Base-by-base conservation (phyloP, 1,284 basidiomycete genomes). In the Ustilago loliicola region DNA sequence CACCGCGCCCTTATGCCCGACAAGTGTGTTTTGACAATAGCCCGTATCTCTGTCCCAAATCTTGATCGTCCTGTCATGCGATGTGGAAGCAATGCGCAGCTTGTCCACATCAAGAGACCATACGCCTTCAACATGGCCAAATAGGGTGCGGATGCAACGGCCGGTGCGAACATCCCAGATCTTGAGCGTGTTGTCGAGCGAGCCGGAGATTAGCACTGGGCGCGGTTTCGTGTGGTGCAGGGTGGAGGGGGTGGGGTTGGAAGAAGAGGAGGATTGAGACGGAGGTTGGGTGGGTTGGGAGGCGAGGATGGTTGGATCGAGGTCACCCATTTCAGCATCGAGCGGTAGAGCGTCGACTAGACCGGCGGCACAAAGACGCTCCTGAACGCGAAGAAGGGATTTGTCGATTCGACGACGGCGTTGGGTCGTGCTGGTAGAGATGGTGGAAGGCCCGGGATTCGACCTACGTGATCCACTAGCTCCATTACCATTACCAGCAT, bases 41-140 rank as follows among this genome's bases (percentile, higher is more conserved):
- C 93, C 94, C 66, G 95, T 92, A 83, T 97, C 95, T 65, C 93
- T 90, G 74, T 93, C 93, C 97, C 97, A 99, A 45, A 98, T 93
- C 80, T 87, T 87, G 88, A 96, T 92, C 34, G 95, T 95, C 29
- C 94, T 90, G 87, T 96, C 94, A 86, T 98, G 95, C 80, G 93
- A 94, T 5, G 92, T 95, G 62, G 93, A 95, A 15, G 95, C 95
- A 59, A 99, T 89, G 60, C 97, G 90, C 80, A 98, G 89, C 84
- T 94, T 94, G 87, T 99, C 95, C 73, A 93, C 92, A 56, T 94
- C 95, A 34, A 99, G 92, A 15, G 91, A 91, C 96, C 96, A 99
- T 9, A 99, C 95, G 63, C 97, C 97, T 84, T 97, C 95, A 52
- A 88, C 87, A 72, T 97, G 95, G 0, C 96, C 97, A 86, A 99